These are phyloP conservation scores for Triticum monococcum DNA, from an alignment of 176 grass and related monocot genomes.

Conservation along the genomic window DNA sequence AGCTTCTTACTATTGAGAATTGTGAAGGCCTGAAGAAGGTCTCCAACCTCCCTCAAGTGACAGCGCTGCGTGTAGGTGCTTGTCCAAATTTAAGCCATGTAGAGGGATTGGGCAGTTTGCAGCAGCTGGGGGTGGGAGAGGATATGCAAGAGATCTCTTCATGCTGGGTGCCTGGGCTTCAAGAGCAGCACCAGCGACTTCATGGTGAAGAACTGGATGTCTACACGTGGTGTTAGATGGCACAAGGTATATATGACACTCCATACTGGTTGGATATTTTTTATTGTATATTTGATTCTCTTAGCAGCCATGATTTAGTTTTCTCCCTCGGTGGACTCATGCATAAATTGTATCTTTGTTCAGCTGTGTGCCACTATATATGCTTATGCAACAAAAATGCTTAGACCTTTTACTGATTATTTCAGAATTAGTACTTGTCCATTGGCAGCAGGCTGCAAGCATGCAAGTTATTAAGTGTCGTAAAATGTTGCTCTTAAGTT, in stretches of 20 bases:
- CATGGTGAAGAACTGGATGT: too few relatives aligned
- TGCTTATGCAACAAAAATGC: too few relatives aligned
- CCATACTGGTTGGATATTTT: too few relatives aligned
- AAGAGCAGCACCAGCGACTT: too few relatives aligned
- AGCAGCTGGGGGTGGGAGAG: neutral
- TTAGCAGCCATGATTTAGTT: too few relatives aligned
- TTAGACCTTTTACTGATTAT: neutral
- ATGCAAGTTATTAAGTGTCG: neutral
- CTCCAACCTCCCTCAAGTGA: constrained; percentile 12
- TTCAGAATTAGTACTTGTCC: too few relatives aligned
- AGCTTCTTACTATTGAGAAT: accelerated
- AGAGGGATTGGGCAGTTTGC: accelerated
- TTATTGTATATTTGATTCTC: too few relatives aligned
- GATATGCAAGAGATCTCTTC: too few relatives aligned
- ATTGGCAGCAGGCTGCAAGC: neutral
- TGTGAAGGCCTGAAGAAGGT: neutral
- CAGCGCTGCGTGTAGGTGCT: accelerated
- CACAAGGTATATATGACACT: too few relatives aligned
- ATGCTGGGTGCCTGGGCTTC: too few relatives aligned
- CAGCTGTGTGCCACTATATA: neutral
- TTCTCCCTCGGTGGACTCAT: neutral
- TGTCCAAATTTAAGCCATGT: neutral
- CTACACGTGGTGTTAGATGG: too few relatives aligned
- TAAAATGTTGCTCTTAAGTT: neutral
- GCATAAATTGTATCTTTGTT: neutral